A percentile compares a stretch with the other conserved stretches of the same genome.
Conservation (phyloP, 345 rosid species). For the Litchi chinensis region DNA sequence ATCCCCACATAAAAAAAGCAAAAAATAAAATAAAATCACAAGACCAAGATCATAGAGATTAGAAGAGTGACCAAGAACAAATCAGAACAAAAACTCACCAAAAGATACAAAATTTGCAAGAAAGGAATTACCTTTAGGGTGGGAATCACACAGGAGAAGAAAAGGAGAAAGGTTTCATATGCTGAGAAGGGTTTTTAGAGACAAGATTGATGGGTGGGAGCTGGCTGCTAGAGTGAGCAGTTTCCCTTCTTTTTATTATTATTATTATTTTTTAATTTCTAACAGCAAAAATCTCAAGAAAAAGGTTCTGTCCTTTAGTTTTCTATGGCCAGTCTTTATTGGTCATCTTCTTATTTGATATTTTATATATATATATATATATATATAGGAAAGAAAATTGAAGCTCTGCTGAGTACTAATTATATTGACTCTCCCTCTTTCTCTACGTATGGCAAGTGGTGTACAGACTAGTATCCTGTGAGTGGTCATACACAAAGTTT, state of each 20-base stretch:
- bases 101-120: background rate
- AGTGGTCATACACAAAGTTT: background rate
- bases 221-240: constrained; percentile 7
- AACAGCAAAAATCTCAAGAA: background rate
- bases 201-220: background rate
- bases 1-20: background rate
- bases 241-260: background rate
- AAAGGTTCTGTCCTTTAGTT: background rate
- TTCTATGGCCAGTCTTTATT: background rate
- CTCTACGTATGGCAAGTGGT: background rate
- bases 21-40: background rate
- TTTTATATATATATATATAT: background rate
- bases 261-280: background rate
- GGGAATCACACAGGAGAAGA: constrained; percentile 4
- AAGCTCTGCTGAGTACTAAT: background rate
- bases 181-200: background rate
- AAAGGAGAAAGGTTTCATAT: background rate
- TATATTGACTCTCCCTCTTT: no score
- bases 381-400: background rate
- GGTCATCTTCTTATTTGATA: background rate
- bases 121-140: background rate
- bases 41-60: constrained; percentile 1
- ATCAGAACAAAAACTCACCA: background rate
- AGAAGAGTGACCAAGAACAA: background rate
- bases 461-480: background rate